phyloP scores from a whole-genome alignment of 768 basidiomycete genomes.

The Cubamyces sp. region DNA sequence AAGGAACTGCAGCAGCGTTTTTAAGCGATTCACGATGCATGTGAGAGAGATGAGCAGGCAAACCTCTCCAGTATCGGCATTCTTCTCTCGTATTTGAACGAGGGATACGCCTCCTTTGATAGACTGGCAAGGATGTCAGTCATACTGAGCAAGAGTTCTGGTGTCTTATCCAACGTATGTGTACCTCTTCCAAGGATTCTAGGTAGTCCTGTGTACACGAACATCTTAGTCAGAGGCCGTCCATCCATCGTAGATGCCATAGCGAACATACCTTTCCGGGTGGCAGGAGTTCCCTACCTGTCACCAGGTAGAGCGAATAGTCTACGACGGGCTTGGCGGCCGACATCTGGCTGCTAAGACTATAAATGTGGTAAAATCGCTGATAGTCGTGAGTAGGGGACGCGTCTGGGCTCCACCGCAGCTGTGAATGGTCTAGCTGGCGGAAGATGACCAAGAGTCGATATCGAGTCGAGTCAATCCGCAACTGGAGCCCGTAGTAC shows the following conservation, averaged over 20 bases:
- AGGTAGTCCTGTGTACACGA: constrained; percentile 58
- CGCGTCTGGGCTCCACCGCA: no score
- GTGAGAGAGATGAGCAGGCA: constrained; percentile 28
- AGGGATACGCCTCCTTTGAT: constrained; percentile 86
- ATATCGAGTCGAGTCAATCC: neutral
- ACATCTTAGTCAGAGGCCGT: neutral
- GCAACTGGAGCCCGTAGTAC: neutral
- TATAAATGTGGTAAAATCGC: no score
- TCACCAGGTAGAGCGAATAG: constrained; percentile 86
- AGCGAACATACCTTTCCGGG: constrained; percentile 61
- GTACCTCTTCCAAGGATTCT: constrained; percentile 75
- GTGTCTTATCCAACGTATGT: neutral
- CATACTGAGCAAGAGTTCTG: neutral
- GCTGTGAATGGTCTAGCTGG: no score
- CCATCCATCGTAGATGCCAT: no score
- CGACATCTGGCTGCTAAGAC: neutral
- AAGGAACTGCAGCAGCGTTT: constrained; percentile 59
- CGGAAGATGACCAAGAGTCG: neutral
- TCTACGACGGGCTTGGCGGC: constrained; percentile 41
- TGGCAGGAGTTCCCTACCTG: constrained; percentile 78
- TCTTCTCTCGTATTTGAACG: constrained; percentile 90
- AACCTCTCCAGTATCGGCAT: constrained; percentile 78
- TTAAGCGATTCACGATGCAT: neutral
- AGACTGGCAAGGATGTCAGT: constrained; percentile 47
- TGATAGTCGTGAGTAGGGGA: no score